A percentile compares a stretch with the other conserved stretches of the same genome.
Conservation (phyloP, 371 early-diverging fungal genomes). For the Mucor sp. region DNA sequence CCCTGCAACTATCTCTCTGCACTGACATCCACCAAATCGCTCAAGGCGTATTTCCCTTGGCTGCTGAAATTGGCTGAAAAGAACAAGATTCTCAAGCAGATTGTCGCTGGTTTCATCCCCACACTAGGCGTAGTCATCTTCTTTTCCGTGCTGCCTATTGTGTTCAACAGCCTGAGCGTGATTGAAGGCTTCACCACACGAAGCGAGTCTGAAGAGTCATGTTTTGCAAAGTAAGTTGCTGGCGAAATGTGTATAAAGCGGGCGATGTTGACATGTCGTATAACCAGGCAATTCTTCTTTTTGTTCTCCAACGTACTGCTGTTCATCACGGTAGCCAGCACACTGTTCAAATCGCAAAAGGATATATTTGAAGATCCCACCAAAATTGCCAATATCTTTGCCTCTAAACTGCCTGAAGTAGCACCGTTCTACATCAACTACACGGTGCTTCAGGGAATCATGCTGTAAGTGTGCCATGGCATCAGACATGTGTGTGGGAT, state of each 20-base stretch:
- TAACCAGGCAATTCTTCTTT: slow-evolving; percentile 89
- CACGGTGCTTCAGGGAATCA: slow-evolving; percentile 61
- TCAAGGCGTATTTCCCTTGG: slow-evolving; percentile 53
- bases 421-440: slow-evolving; percentile 74
- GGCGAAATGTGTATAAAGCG: no score
- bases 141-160: slow-evolving; percentile 64
- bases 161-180: slow-evolving; percentile 58
- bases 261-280: no score
- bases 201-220: slow-evolving; percentile 70
- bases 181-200: slow-evolving; percentile 70
- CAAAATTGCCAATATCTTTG: slow-evolving; percentile 71
- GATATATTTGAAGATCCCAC: slow-evolving; percentile 72
- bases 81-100: slow-evolving; percentile 52
- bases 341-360: slow-evolving; percentile 71
- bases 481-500: neutral
- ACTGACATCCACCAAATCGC: slow-evolving; percentile 52
- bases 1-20: slow-evolving; percentile 60
- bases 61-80: slow-evolving; percentile 45
- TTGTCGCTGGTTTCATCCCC: slow-evolving; percentile 63
- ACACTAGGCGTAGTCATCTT: slow-evolving; percentile 60
- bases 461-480: slow-evolving; percentile 37
- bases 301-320: slow-evolving; percentile 87
- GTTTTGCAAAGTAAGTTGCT: slow-evolving; percentile 67
- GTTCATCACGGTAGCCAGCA: slow-evolving; percentile 79
- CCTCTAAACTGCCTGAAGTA: slow-evolving; percentile 66